These are phyloP conservation scores for Cercospora sp. DNA, from an alignment of 2,329 filamentous ascomycete genomes.

Conservation along the genomic window DNA sequence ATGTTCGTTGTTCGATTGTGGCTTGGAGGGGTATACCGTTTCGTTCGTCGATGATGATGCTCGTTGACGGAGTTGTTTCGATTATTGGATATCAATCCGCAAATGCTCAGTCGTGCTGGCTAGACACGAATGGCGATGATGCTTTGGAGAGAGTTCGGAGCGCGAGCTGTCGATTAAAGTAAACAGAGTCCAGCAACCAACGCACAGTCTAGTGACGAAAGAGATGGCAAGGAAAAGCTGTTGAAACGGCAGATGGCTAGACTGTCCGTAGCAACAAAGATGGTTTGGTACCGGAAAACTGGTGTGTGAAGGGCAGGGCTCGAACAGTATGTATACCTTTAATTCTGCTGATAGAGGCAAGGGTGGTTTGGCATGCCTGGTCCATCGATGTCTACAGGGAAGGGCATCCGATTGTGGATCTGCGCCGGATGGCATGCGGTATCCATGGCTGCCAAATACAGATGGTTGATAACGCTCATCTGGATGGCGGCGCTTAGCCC, in stretches of 20 bases:
- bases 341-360: slow-evolving; percentile 26
- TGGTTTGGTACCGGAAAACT: slow-evolving; percentile 15
- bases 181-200: slow-evolving; percentile 1
- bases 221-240: slow-evolving; percentile 25
- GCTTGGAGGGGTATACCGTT: background rate
- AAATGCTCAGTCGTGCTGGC: slow-evolving; percentile 36
- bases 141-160: slow-evolving; percentile 11
- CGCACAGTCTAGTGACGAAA: slow-evolving; percentile 15
- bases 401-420: slow-evolving; percentile 28
- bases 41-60: slow-evolving; percentile 7
- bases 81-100: slow-evolving; percentile 10
- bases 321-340: slow-evolving; percentile 31
- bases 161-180: slow-evolving; percentile 16
- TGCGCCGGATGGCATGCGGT: slow-evolving; percentile 20
- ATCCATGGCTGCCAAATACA: slow-evolving; percentile 30
- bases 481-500: slow-evolving; percentile 27
- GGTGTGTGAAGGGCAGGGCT: slow-evolving; percentile 14
- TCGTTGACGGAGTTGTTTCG: slow-evolving; percentile 10
- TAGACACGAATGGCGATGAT: slow-evolving; percentile 35
- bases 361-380: slow-evolving; percentile 26
- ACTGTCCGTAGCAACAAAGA: slow-evolving; percentile 29
- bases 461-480: slow-evolving; percentile 23
- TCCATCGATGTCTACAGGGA: slow-evolving; percentile 27
- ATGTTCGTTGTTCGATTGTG: slow-evolving; percentile 2
- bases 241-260: slow-evolving; percentile 39